Evolutionary conservation across 176 grass and related monocot genomes (phyloP).

Genomic region (Eleusine indica): DNA sequence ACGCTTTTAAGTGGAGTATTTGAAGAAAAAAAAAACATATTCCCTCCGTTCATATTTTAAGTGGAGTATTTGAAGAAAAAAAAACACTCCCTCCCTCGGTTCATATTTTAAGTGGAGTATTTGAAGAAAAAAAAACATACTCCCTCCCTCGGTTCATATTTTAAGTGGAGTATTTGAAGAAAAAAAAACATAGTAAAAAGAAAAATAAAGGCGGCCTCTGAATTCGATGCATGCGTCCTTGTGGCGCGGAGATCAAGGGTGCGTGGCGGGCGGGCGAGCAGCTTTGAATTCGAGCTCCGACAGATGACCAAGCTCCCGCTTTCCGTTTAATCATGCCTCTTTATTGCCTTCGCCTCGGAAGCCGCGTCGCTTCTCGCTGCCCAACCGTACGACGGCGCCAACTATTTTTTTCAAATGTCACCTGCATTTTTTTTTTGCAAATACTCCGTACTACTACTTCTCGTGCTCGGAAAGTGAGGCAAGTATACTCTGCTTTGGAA

Average conservation of each 20-base stretch:
- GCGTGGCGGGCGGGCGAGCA: not conserved
- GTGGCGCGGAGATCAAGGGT: not conserved
- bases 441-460: too few species aligned
- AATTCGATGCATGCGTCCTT: slow-evolving; percentile 14
- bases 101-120: too few species aligned
- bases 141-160: too few species aligned
- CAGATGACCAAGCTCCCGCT: not conserved
- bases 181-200: not conserved
- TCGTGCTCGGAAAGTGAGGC: too few species aligned
- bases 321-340: slow-evolving; percentile 12
- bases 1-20: too few species aligned
- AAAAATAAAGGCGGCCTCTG: not conserved
- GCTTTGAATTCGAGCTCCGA: not conserved
- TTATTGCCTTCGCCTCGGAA: slow-evolving; percentile 10
- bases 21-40: too few species aligned
- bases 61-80: too few species aligned
- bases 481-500: too few species aligned
- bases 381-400: not conserved
- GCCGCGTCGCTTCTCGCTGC: not conserved
- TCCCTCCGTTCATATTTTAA: too few species aligned
- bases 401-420: not conserved
- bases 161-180: not conserved
- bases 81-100: too few species aligned
- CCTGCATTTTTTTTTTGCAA: not conserved
- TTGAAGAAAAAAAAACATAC: too few species aligned